Evolutionary conservation across 352 stramenopile species (phyloP).

Genomic region (Phytophthora sojae): DNA sequence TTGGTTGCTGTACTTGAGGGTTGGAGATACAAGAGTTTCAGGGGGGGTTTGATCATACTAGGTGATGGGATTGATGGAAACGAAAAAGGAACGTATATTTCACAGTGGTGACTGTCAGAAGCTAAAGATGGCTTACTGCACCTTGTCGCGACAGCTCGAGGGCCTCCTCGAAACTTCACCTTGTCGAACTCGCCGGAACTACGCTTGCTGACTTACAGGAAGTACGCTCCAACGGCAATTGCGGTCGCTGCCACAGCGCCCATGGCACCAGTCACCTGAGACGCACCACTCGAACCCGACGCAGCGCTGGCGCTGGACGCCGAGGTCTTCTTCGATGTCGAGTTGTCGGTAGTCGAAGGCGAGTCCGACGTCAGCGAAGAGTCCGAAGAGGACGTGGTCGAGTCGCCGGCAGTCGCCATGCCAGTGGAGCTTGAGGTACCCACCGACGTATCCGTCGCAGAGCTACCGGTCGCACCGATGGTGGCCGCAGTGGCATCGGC

Average conservation of each 20-base stretch:
- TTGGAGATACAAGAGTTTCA: not conserved
- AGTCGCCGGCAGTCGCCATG: not conserved
- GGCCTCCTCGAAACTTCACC: not conserved
- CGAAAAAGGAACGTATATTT: not conserved
- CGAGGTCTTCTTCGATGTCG: slow-evolving; percentile 3
- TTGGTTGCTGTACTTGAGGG: not conserved
- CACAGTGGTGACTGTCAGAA: not conserved
- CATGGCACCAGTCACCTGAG: slow-evolving; percentile 28
- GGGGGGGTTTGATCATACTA: no score
- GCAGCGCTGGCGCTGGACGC: slow-evolving; percentile 17
- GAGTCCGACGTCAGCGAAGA: slow-evolving; percentile 9
- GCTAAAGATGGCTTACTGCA: not conserved
- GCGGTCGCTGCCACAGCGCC: slow-evolving; percentile 12
- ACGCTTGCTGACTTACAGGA: slow-evolving; percentile 22
- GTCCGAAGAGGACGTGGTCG: slow-evolving; percentile 14
- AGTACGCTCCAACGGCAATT: slow-evolving; percentile 24
- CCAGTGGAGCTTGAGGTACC: slow-evolving; percentile 9
- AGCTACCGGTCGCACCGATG: slow-evolving; percentile 7
- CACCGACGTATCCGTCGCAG: slow-evolving; percentile 13
- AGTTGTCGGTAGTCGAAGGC: slow-evolving; percentile 19
- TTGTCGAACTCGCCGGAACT: not conserved
- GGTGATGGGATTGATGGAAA: no score
- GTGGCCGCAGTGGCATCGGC: not conserved
- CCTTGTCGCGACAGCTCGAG: not conserved
- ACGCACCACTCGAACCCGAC: slow-evolving; percentile 27